Evolutionary conservation across 371 early-diverging fungal genomes (phyloP).

Genomic region (Rhizopus arrhizus): DNA sequence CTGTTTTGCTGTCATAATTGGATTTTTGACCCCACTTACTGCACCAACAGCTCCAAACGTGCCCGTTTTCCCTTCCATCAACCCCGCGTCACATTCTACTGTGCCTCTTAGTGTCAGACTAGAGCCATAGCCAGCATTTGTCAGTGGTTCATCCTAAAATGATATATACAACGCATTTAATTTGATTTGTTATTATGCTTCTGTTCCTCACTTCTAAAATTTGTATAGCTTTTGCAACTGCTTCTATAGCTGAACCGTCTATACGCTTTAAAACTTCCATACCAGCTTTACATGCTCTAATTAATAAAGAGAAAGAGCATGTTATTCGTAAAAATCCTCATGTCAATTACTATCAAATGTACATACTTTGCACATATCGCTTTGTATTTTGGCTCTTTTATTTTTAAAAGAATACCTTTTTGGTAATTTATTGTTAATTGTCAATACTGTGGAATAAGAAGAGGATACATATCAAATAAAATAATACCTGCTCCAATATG

Average conservation of each 20-base stretch:
- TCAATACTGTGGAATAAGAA: not conserved
- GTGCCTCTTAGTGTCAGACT: slow-evolving; percentile 75
- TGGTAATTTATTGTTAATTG: too few species aligned
- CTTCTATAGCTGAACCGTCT: slow-evolving; percentile 27
- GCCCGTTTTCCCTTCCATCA: slow-evolving; percentile 72
- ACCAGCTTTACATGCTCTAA: slow-evolving; percentile 39
- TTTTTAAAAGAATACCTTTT: slow-evolving; percentile 36
- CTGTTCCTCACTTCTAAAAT: slow-evolving; percentile 41
- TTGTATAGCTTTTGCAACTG: slow-evolving; percentile 38
- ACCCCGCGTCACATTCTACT: slow-evolving; percentile 87
- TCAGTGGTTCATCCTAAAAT: slow-evolving; percentile 49
- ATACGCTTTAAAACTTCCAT: slow-evolving; percentile 30
- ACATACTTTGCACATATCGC: slow-evolving; percentile 50
- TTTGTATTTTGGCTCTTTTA: slow-evolving; percentile 49
- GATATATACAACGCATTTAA: not conserved
- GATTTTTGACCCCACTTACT: slow-evolving; percentile 68
- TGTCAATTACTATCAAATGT: not conserved
- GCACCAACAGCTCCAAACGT: slow-evolving; percentile 83
- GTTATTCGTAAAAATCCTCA: not conserved
- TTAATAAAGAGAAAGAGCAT: not conserved
- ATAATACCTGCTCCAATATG: slow-evolving; percentile 62
- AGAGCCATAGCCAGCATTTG: slow-evolving; percentile 71
- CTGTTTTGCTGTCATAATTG: slow-evolving; percentile 62
- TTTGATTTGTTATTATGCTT: not conserved
- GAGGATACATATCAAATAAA: not conserved